These are phyloP conservation scores for Letharia lupina DNA, from an alignment of 495 filamentous ascomycete species.

Conservation along the genomic window DNA sequence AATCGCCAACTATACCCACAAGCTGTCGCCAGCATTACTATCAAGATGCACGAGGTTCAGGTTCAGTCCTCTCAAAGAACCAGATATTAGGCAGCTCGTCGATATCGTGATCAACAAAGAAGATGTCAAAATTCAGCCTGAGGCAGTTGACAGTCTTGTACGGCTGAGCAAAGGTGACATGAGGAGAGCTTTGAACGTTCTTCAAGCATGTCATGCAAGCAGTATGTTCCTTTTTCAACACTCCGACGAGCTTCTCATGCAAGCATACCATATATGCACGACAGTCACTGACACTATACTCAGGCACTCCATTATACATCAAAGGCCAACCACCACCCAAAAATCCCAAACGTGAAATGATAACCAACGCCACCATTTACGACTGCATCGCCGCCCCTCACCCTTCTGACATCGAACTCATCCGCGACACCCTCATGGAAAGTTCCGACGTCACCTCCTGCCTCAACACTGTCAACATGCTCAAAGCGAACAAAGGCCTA, in stretches of 20 bases:
- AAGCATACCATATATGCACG: background rate
- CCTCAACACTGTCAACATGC: conserved; percentile 71
- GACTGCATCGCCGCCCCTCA: conserved; percentile 96
- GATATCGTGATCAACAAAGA: conserved; percentile 89
- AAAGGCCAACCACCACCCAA: conserved; percentile 45
- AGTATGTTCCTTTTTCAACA: conserved; percentile 45
- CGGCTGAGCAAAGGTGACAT: conserved; percentile 90
- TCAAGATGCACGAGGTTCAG: conserved; percentile 92
- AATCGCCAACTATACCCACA: conserved; percentile 99
- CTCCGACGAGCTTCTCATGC: background rate
- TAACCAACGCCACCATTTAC: conserved; percentile 89
- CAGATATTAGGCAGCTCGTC: conserved; percentile 71
- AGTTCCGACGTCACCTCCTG: conserved; percentile 82
- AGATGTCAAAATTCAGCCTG: conserved; percentile 67
- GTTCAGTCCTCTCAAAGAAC: conserved; percentile 86
- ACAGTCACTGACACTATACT: background rate
- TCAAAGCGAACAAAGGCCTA: conserved; percentile 81
- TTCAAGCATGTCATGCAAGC: conserved; percentile 93
- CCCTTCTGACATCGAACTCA: conserved; percentile 77
- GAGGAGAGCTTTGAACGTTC: conserved; percentile 86
- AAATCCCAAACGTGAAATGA: conserved; percentile 58
- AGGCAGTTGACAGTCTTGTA: conserved; percentile 74
- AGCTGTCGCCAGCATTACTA: conserved; percentile 87
- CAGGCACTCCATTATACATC: conserved; percentile 62
- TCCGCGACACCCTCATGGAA: conserved; percentile 70